phyloP scores from a whole-genome alignment of 2,329 filamentous ascomycete species.

The Sordariomycetes sp. region DNA sequence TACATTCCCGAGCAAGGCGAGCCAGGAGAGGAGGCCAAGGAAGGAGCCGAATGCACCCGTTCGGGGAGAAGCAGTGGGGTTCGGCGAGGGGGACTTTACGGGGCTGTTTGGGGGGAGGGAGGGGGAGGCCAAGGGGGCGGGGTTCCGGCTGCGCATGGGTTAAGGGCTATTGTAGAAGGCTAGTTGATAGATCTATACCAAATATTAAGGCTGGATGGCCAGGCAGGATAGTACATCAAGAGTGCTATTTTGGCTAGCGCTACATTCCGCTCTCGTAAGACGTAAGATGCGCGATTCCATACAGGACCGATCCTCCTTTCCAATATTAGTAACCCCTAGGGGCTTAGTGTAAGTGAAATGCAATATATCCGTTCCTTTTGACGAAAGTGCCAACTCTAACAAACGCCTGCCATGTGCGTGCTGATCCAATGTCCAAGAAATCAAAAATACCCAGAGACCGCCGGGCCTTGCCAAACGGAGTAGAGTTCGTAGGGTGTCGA shows the following conservation, averaged over 20 bases:
- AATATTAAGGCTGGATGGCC: background rate
- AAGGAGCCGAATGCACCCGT: slow-evolving; percentile 70
- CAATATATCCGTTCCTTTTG: background rate
- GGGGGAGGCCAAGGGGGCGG: slow-evolving; percentile 53
- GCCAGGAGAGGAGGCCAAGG: slow-evolving; percentile 67
- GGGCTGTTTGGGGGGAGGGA: slow-evolving; percentile 60
- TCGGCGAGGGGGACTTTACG: slow-evolving; percentile 53
- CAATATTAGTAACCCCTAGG: background rate
- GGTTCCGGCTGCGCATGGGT: slow-evolving; percentile 55
- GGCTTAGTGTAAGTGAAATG: background rate
- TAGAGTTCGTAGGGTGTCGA: background rate
- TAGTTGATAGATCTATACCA: background rate
- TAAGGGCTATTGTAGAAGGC: slow-evolving; percentile 7
- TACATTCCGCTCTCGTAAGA: slow-evolving; percentile 1
- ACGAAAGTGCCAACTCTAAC: background rate
- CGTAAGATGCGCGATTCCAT: background rate
- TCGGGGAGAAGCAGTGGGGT: slow-evolving; percentile 53
- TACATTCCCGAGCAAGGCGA: slow-evolving; percentile 91
- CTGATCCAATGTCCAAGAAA: background rate
- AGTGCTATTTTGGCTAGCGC: background rate
- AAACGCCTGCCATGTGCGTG: slow-evolving; percentile 4
- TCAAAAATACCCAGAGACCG: background rate
- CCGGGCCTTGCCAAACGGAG: background rate
- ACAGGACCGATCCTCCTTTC: background rate
- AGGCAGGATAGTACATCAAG: background rate